phyloP scores from a whole-genome alignment of 176 grass and related monocot species.

The Rhynchospora breviuscula region DNA sequence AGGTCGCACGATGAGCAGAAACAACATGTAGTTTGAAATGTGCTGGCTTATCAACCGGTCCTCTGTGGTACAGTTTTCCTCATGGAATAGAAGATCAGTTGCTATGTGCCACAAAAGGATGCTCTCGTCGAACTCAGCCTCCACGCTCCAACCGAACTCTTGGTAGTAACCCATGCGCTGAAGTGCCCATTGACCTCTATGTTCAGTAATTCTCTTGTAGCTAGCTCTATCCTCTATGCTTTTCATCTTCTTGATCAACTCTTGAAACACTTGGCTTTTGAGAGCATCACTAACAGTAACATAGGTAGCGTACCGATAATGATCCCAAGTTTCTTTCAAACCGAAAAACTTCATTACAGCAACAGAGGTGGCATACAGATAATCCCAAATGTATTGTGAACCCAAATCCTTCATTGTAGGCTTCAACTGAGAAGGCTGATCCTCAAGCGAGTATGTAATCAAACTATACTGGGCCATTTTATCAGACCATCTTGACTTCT shows the following conservation, averaged over 20 bases:
- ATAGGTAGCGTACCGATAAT: conserved; percentile 26
- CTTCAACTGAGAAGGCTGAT: conserved; percentile 21
- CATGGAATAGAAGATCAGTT: conserved; percentile 40
- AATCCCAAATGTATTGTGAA: too few relatives aligned
- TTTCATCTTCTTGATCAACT: conserved; percentile 38
- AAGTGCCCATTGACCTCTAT: neutral
- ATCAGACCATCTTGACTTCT: conserved; percentile 33
- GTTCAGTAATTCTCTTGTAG: conserved; percentile 36
- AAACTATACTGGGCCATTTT: conserved; percentile 37
- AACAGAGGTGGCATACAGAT: too few relatives aligned
- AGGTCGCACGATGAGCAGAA: neutral
- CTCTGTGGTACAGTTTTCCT: neutral
- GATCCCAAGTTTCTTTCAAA: conserved; percentile 34
- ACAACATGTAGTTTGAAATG: conserved; percentile 12
- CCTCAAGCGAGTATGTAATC: conserved; percentile 32
- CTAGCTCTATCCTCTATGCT: conserved; percentile 30
- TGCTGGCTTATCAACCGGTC: neutral
- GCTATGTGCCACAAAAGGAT: conserved; percentile 37
- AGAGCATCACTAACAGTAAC: conserved; percentile 26
- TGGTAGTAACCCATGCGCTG: too few relatives aligned
- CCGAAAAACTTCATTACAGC: conserved; percentile 19
- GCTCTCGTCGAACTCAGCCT: too few relatives aligned
- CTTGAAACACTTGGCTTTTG: conserved; percentile 30
- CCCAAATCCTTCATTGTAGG: too few relatives aligned
- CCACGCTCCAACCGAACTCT: too few relatives aligned